Evolutionary conservation across 2,329 filamentous ascomycete species (phyloP), one percentile per base, ranked within the genome.

Genomic region (Tolypocladium cylindrosporum): DNA sequence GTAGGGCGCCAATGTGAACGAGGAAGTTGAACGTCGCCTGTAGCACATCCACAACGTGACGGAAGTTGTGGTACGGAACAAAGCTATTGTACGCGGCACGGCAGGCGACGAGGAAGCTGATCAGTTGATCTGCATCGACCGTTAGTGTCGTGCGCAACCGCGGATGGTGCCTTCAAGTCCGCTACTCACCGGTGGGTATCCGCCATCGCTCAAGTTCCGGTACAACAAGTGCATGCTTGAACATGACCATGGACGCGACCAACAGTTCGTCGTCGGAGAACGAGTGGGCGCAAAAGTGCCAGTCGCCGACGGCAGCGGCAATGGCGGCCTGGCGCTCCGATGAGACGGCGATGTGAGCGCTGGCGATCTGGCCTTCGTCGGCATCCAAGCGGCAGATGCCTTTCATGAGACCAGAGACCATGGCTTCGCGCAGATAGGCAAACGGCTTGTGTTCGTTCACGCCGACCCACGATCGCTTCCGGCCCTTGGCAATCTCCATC

Each of bases 51-150:
- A 97, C 88, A 27, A 96, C 94, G 73, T 99, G 94, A 57, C 93
- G 89, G 71, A 97, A 99, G 74, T 99, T 99, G 77, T 99, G 94
- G 69, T 97, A 99, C 27, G 93, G 89, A 41, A 97, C 91, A 71
- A 96, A 96, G 59, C 85, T 89, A 72, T 97, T 97, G 76, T 99
- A 99, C n/a, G 94, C 90, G 54, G 88, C 86, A 61, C 93, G 88
- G 68, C 91, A 94, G 56, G 92, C 91, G 61, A 96, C 82, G 60
- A 97, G 79, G 68, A 96, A 97, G 57, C 84, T 86, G 63, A 89
- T 88, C 36, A 99, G 79, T 71, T 95, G 87, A 65, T 89, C 91
- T 90, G 67, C 50, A 62, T 56, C 60, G 55, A 40, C 59, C 66
- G 73, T 81, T 70, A 82, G 77, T 66, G 70, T 34, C 24, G 16